phyloP scores from a whole-genome alignment of 192 early-diverging fungal genomes.

The Dimargaris xerosporica region DNA sequence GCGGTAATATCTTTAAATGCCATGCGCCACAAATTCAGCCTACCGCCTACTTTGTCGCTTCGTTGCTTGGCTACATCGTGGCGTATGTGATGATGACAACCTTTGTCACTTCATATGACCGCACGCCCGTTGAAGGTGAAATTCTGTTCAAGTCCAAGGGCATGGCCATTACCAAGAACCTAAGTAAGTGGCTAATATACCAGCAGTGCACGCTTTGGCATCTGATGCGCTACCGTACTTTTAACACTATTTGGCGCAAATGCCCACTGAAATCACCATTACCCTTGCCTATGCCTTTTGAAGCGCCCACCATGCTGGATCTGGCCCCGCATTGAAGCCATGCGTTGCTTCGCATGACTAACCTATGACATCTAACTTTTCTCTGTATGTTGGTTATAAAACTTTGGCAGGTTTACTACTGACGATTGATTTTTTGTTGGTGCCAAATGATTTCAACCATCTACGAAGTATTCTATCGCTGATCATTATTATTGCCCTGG shows the following conservation, averaged over 20 bases:
- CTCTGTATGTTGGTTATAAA: too few species aligned
- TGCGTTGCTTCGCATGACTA: too few species aligned
- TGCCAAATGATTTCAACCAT: constrained; percentile 34
- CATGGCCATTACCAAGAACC: constrained; percentile 60
- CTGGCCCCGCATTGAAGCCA: too few species aligned
- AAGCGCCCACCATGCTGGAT: too few species aligned
- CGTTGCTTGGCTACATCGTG: constrained; percentile 40
- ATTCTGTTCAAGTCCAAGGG: constrained; percentile 56
- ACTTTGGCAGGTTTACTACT: constrained; percentile 36
- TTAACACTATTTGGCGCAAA: too few species aligned
- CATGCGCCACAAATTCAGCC: constrained; percentile 31
- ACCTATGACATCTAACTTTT: too few species aligned
- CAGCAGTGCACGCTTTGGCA: too few species aligned
- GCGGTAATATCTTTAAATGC: constrained; percentile 27
- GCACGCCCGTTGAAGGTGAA: constrained; percentile 47
- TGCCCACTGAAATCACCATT: too few species aligned
- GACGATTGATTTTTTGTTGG: constrained; percentile 49
- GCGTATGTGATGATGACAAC: constrained; percentile 49
- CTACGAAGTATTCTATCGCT: constrained; percentile 55
- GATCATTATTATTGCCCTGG: constrained; percentile 47
- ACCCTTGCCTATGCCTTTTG: too few species aligned
- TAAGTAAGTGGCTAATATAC: constrained; percentile 34
- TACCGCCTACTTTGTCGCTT: constrained; percentile 38
- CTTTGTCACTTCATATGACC: constrained; percentile 56
- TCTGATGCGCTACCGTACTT: too few species aligned